Evolutionary conservation across 2,329 filamentous ascomycete species (phyloP).

Genomic region (Botrytis galanthina): DNA sequence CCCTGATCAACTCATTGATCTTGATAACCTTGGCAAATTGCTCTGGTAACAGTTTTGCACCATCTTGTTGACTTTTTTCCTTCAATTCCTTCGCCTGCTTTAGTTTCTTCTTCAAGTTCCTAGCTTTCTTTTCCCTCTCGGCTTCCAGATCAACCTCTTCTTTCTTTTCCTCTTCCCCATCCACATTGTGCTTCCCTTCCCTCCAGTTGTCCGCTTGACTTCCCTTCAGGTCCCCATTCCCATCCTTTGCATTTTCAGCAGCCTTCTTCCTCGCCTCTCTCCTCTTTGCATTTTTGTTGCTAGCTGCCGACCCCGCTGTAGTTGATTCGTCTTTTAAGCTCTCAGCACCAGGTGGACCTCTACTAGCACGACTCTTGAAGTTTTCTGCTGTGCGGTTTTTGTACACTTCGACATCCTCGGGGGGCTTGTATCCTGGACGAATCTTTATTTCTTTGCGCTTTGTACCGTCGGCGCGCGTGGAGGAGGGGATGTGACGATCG

Average conservation of each 20-base stretch:
- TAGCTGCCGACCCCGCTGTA: constrained; percentile 49
- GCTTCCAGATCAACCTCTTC: constrained; percentile 60
- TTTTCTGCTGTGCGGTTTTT: constrained; percentile 86
- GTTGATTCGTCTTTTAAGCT: constrained; percentile 47
- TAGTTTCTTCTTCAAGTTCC: constrained; percentile 90
- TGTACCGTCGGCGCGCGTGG: constrained; percentile 80
- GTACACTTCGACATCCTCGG: constrained; percentile 95
- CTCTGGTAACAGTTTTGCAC: constrained; percentile 80
- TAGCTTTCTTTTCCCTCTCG: constrained; percentile 88
- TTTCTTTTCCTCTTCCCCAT: constrained; percentile 28
- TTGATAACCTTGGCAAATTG: constrained; percentile 98
- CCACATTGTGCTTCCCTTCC: constrained; percentile 38
- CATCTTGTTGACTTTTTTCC: constrained; percentile 79
- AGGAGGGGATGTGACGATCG: constrained; percentile 85
- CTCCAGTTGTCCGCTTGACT: constrained; percentile 30
- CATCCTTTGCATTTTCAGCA: constrained; percentile 45
- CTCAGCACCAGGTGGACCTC: constrained; percentile 73
- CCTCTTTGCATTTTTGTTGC: constrained; percentile 84
- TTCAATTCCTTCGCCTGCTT: constrained; percentile 89
- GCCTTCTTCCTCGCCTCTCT: constrained; percentile 64
- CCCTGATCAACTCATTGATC: constrained; percentile 88
- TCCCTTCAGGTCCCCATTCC: constrained; percentile 42
- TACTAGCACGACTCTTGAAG: constrained; percentile 72
- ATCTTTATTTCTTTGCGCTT: constrained; percentile 94
- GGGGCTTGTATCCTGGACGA: constrained; percentile 86